A percentile compares a stretch with the other conserved stretches of the same genome.
Conservation (phyloP, 768 basidiomycete genomes). For the Obba rivulosa region DNA sequence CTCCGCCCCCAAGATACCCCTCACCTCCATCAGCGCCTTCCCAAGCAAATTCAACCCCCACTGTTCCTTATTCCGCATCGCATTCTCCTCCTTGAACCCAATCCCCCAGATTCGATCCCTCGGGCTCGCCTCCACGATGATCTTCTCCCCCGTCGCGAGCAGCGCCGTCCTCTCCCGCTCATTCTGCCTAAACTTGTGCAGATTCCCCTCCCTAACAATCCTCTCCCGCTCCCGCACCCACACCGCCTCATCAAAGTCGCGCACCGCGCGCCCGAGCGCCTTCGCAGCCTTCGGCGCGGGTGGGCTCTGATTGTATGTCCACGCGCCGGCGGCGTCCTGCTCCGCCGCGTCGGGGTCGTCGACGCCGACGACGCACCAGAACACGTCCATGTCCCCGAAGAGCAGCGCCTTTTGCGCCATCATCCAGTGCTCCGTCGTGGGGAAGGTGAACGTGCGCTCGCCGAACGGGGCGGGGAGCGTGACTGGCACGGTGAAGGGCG, state of each 20-base stretch:
- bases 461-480: slow-evolving; percentile 3
- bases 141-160: slow-evolving; percentile 41
- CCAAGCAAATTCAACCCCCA: slow-evolving; percentile 61
- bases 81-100: slow-evolving; percentile 47
- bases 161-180: slow-evolving; percentile 34
- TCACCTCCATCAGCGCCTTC: slow-evolving; percentile 38
- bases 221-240: slow-evolving; percentile 43
- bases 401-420: slow-evolving; percentile 59
- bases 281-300: slow-evolving; percentile 41
- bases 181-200: slow-evolving; percentile 52
- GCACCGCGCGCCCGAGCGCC: slow-evolving; percentile 46
- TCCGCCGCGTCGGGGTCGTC: slow-evolving; percentile 13
- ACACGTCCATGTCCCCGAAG: slow-evolving; percentile 41
- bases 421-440: slow-evolving; percentile 62
- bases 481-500: slow-evolving; percentile 35
- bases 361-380: slow-evolving; percentile 34
- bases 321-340: neutral
- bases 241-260: slow-evolving; percentile 39
- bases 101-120: slow-evolving; percentile 61
- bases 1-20: slow-evolving; percentile 30
- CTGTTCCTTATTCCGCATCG: slow-evolving; percentile 30
- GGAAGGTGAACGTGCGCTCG: slow-evolving; percentile 28
- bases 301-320: neutral
- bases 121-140: slow-evolving; percentile 55
- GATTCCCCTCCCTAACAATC: slow-evolving; percentile 50